Conservation (phyloP, 1,284 basidiomycete species). For the Caloboletus firmus region DNA sequence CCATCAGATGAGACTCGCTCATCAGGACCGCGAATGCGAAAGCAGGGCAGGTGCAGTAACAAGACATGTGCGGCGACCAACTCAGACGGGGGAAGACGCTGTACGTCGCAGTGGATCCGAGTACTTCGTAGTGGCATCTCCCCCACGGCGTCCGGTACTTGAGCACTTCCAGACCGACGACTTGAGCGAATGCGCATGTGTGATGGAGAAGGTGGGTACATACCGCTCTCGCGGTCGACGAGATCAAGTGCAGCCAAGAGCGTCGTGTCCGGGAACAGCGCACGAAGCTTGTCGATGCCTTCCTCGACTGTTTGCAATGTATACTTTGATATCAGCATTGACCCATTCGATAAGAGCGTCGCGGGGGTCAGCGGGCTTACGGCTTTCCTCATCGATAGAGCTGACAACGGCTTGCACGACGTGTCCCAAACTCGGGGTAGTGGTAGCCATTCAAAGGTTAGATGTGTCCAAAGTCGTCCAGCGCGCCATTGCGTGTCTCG, state of each 20-base stretch:
- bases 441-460: conserved; percentile 16
- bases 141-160: conserved; percentile 58
- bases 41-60: conserved; percentile 74
- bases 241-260: conserved; percentile 70
- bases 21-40: conserved; percentile 63
- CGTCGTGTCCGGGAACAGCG: conserved; percentile 59
- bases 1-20: conserved; percentile 63
- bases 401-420: conserved; percentile 31
- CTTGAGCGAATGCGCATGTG: background rate
- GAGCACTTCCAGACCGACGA: conserved; percentile 49
- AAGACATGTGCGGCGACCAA: conserved; percentile 37
- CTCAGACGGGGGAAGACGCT: conserved; percentile 56
- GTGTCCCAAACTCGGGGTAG: conserved; percentile 21
- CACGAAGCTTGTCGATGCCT: conserved; percentile 50
- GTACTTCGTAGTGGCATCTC: conserved; percentile 59
- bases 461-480: too few relatives aligned
- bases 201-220: conserved; percentile 4
- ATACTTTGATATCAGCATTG: conserved; percentile 7
- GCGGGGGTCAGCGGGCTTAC: conserved; percentile 11
- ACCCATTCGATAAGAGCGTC: background rate
- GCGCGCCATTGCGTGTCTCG: too few relatives aligned
- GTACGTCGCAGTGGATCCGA: conserved; percentile 63
- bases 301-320: conserved; percentile 49
- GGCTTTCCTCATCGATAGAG: conserved; percentile 32
- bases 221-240: conserved; percentile 64